Evolutionary conservation across 2,329 filamentous ascomycete species (phyloP).

Genomic region (Colletotrichum horii): DNA sequence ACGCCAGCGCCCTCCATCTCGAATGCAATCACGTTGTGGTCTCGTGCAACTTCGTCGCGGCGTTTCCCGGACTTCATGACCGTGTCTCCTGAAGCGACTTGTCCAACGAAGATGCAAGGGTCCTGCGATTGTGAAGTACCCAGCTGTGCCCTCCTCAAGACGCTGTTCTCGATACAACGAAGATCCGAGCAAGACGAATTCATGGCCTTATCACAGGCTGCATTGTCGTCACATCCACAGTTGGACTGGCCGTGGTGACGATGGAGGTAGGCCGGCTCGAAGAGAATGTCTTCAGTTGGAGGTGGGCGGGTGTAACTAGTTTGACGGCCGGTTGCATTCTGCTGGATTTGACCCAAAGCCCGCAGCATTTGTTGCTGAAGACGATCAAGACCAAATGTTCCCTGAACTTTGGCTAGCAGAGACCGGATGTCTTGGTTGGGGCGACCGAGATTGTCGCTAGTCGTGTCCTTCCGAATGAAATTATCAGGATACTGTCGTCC

Average conservation of each 20-base stretch:
- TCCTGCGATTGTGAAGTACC: background rate
- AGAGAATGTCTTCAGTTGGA: conserved; percentile 30
- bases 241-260: conserved; percentile 25
- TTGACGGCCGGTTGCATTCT: background rate
- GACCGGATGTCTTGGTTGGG: conserved; percentile 28
- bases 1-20: conserved; percentile 40
- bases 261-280: conserved; percentile 30
- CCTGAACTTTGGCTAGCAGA: conserved; percentile 27
- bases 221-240: background rate
- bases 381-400: conserved; percentile 5
- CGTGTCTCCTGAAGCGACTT: conserved; percentile 40
- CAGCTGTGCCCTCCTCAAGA: conserved; percentile 7
- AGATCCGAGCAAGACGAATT: conserved; percentile 29
- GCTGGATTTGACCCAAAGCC: conserved; percentile 24
- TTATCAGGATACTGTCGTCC: conserved; percentile 22
- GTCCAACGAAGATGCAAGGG: background rate
- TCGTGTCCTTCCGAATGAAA: conserved; percentile 20
- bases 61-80: conserved; percentile 43
- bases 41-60: conserved; percentile 37
- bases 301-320: conserved; percentile 30
- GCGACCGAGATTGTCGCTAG: conserved; percentile 20
- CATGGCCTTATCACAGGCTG: conserved; percentile 27
- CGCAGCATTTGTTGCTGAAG: conserved; percentile 9
- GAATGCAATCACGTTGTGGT: conserved; percentile 31
- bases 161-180: conserved; percentile 26